Percentiles rank a stretch among this genome's conserved stretches.
Evolutionary conservation across 768 basidiomycete species (phyloP).

Genomic region (Crucibulum laeve): DNA sequence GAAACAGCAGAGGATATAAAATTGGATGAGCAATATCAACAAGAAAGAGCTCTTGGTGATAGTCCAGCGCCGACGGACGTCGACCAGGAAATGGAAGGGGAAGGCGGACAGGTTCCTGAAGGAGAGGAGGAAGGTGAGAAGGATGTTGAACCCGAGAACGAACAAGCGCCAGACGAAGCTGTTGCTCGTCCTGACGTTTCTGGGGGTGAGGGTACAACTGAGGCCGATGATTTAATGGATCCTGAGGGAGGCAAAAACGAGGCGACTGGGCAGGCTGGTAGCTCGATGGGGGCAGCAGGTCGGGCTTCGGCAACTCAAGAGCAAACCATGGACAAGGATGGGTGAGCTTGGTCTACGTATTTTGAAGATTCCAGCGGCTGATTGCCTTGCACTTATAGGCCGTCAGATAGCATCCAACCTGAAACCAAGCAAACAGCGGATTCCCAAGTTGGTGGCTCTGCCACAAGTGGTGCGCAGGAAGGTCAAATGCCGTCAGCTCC

Average conservation of each 20-base stretch:
- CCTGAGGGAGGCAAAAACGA: constrained; percentile 24
- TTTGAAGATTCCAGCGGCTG: background rate
- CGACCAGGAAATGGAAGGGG: constrained; percentile 11
- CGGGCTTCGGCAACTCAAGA: constrained; percentile 23
- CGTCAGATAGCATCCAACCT: constrained; percentile 13
- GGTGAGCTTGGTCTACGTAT: constrained; percentile 18
- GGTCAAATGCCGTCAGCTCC: constrained; percentile 36
- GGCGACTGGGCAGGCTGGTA: constrained; percentile 26
- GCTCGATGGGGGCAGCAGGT: constrained; percentile 20
- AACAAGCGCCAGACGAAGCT: constrained; percentile 26
- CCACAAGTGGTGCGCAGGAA: constrained; percentile 38
- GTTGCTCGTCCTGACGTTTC: constrained; percentile 40
- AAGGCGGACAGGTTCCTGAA: constrained; percentile 9
- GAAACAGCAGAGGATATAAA: background rate
- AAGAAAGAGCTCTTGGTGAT: constrained; percentile 18
- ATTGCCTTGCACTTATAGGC: constrained; percentile 8
- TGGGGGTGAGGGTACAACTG: constrained; percentile 33
- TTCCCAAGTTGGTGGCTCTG: constrained; percentile 24
- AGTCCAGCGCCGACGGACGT: constrained; percentile 14
- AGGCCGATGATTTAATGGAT: constrained; percentile 22
- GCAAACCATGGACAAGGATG: constrained; percentile 21
- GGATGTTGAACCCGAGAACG: constrained; percentile 20
- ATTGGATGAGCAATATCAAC: constrained; percentile 10
- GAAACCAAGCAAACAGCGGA: constrained; percentile 13
- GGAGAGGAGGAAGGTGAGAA: constrained; percentile 19